These are phyloP conservation scores for Suillus occidentalis DNA, from an alignment of 768 basidiomycete species.

Conservation along the genomic window DNA sequence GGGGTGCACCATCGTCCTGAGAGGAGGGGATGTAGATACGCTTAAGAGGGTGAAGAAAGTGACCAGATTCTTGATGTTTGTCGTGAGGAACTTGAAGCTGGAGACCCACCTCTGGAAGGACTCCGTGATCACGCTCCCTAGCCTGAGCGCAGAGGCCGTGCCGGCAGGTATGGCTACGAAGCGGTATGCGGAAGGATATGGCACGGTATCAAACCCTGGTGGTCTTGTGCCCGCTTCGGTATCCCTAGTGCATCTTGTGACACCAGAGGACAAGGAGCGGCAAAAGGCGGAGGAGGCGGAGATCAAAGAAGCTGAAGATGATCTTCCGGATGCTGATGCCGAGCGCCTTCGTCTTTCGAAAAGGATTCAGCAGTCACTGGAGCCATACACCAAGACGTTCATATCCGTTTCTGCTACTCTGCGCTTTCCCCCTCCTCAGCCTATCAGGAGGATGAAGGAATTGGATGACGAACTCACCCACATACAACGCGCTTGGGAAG, in stretches of 20 bases:
- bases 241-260: slow-evolving; percentile 24
- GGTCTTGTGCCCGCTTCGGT: slow-evolving; percentile 21
- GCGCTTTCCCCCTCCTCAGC: slow-evolving; percentile 89
- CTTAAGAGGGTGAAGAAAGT: slow-evolving; percentile 88
- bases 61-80: slow-evolving; percentile 87
- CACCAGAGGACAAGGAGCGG: slow-evolving; percentile 19
- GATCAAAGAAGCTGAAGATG: slow-evolving; percentile 38
- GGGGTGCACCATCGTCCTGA: slow-evolving; percentile 91
- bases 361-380: slow-evolving; percentile 78
- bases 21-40: slow-evolving; percentile 82
- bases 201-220: slow-evolving; percentile 14
- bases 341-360: slow-evolving; percentile 68
- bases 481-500: slow-evolving; percentile 80
- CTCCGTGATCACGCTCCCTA: slow-evolving; percentile 73
- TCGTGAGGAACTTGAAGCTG: slow-evolving; percentile 90
- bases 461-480: slow-evolving; percentile 75
- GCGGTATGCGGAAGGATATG: slow-evolving; percentile 26
- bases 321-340: slow-evolving; percentile 69
- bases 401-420: slow-evolving; percentile 93
- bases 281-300: slow-evolving; percentile 10
- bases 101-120: slow-evolving; percentile 96
- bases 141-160: slow-evolving; percentile 63
- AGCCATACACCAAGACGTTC: slow-evolving; percentile 82
- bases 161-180: slow-evolving; percentile 36
- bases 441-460: slow-evolving; percentile 84